A percentile compares a stretch with the other conserved stretches of the same genome.
Evolutionary conservation across 495 filamentous ascomycete genomes (phyloP).

Genomic region (Xylaria grammica): DNA sequence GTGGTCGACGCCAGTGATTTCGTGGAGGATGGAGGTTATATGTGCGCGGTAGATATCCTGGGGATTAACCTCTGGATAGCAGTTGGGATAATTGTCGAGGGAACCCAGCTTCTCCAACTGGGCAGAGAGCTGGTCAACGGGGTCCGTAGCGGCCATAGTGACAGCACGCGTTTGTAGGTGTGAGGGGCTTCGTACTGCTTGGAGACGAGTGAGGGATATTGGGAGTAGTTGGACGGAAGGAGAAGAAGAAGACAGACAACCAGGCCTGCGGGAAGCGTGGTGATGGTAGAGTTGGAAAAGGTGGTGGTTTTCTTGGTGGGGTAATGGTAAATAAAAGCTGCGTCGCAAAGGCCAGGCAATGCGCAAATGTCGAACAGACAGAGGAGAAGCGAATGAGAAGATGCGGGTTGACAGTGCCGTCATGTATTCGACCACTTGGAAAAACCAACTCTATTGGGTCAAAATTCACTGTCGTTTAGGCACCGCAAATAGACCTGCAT

Average conservation of each 20-base stretch:
- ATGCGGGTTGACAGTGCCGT: not conserved
- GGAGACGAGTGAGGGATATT: not conserved
- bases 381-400: constrained; percentile 16
- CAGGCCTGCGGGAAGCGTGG: not conserved
- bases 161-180: constrained; percentile 26
- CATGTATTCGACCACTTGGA: constrained; percentile 20
- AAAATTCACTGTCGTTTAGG: not conserved
- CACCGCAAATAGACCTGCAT: too few relatives aligned
- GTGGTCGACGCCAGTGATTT: constrained; percentile 73
- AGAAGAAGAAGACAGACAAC: not conserved
- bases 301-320: constrained; percentile 27
- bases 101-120: constrained; percentile 47
- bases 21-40: constrained; percentile 73
- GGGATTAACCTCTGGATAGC: constrained; percentile 75
- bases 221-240: not conserved
- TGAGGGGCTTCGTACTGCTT: constrained; percentile 5
- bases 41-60: constrained; percentile 88
- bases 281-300: not conserved
- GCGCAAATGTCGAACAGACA: constrained; percentile 5
- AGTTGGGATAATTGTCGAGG: constrained; percentile 56
- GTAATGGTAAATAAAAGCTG: constrained; percentile 33
- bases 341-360: constrained; percentile 24
- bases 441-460: not conserved
- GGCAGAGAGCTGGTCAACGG: constrained; percentile 43
- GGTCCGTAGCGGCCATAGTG: constrained; percentile 31